These are phyloP conservation scores for Fagus crenata DNA, from an alignment of 306 rosid species.

Conservation along the genomic window DNA sequence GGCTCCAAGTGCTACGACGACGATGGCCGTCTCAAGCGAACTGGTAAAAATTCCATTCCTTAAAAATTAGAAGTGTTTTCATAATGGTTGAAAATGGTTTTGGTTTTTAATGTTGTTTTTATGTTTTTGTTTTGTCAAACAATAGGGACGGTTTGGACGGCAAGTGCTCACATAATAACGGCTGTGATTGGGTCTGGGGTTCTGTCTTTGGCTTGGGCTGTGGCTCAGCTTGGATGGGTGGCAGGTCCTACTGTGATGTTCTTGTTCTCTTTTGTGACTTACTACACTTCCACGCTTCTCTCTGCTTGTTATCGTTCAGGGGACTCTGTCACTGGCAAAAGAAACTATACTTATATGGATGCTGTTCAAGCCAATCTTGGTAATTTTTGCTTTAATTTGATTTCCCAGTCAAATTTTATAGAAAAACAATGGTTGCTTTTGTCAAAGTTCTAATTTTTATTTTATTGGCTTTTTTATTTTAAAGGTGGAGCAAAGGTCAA, in stretches of 20 bases:
- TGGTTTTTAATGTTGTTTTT: neutral
- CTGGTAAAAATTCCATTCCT: constrained; percentile 40
- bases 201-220: constrained; percentile 77
- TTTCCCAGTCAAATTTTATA: neutral
- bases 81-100: neutral
- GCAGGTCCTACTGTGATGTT: constrained; percentile 79
- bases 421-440: neutral
- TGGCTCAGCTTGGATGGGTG: constrained; percentile 90
- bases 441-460: neutral
- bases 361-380: constrained; percentile 73
- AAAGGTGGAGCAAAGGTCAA: constrained; percentile 65
- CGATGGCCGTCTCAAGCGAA: constrained; percentile 85
- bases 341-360: constrained; percentile 85
- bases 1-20: constrained; percentile 70
- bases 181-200: constrained; percentile 94
- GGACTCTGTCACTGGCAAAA: constrained; percentile 65
- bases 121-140: neutral
- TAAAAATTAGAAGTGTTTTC: too few relatives aligned
- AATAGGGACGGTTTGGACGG: constrained; percentile 72
- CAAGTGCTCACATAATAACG: constrained; percentile 81
- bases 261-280: constrained; percentile 73
- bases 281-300: constrained; percentile 73
- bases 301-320: constrained; percentile 72
- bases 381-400: constrained; percentile 11
- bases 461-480: constrained; percentile 3